These are phyloP conservation scores for Plasmodium relictum DNA, from an alignment of 169 alveolate genomes.

Conservation along the genomic window DNA sequence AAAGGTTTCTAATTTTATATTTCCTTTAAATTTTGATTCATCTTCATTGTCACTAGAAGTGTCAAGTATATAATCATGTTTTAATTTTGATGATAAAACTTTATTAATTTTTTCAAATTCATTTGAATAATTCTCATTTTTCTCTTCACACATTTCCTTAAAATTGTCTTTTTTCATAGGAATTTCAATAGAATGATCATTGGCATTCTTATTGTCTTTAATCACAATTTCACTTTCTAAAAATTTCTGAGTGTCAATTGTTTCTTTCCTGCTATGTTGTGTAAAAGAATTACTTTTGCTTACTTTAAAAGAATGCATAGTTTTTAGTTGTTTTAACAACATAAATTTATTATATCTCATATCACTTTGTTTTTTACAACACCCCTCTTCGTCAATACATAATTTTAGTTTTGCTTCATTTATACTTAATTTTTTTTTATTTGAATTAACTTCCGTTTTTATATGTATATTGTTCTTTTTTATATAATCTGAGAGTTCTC, in stretches of 20 bases:
- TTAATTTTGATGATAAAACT: constrained; percentile 9
- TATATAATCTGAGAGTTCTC: constrained; percentile 21
- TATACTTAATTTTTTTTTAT: neutral
- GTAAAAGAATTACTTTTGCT: neutral
- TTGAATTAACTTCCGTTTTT: neutral
- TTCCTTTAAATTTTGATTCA: constrained; percentile 42
- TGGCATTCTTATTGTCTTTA: neutral
- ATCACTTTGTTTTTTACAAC: neutral
- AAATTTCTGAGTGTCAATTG: constrained; percentile 2
- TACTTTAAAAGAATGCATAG: neutral
- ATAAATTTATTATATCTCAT: constrained; percentile 32
- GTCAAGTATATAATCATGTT: constrained; percentile 1
- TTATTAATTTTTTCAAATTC: constrained; percentile 37
- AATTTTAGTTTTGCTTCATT: neutral
- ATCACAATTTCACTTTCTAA: constrained; percentile 4
- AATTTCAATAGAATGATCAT: neutral
- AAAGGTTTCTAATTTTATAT: constrained; percentile 53
- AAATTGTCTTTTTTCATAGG: neutral
- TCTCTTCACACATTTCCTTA: neutral
- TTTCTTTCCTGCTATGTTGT: neutral
- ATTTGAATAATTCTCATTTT: neutral
- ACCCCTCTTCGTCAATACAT: neutral
- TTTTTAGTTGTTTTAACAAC: constrained; percentile 23
- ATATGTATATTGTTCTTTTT: constrained; percentile 8
- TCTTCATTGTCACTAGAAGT: neutral